Evolutionary conservation across 129 eudicot genomes (phyloP), one percentile per base, ranked within the genome.

Genomic region (Rutidosis leptorrhynchoides): DNA sequence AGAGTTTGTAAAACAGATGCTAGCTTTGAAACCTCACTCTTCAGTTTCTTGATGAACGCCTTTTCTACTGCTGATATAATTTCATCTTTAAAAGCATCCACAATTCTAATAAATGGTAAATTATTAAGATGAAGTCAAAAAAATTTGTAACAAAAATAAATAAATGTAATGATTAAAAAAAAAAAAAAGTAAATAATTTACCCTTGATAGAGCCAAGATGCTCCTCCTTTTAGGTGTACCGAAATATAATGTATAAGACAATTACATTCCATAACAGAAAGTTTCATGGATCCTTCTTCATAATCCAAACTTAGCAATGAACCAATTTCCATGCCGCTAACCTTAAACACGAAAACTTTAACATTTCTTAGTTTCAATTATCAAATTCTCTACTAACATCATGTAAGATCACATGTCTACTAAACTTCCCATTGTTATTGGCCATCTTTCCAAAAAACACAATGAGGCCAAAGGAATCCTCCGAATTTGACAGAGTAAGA

Each of bases 181-280:
- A 32, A 28, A 59, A 32, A 65, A n/a, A 49, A 28, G 42, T 17
- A 70, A n/a, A 25, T 9, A 59, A 15, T 60, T 28, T 74, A 80
- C 93, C 86, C 83, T 80, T 86, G 93, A 86, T 86, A 86, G 58
- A 86, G 72, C 93, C 93, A 86, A 74, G 88, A 80, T 59, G 88
- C 78, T 19, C 93, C 93, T 59, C 93, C 93, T 45, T 82, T 74
- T 60, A 86, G 46, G 56, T 68, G 59, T 56, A 86, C 78, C 37
- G 79, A 22, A 49, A 86, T 75, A 62, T 80, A 83, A 35, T 71
- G 56, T 30, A 86, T 78, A 9, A 58, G 74, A 67, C 93, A 86
- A 45, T 81, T 83, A 69, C 85, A 72, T 46, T 86, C 63, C 22
- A 74, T 26, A 29, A 74, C 72, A 19, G 80, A 74, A 63, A 86